Conservation (phyloP, 768 basidiomycete species). For the Russula vinacea region DNA sequence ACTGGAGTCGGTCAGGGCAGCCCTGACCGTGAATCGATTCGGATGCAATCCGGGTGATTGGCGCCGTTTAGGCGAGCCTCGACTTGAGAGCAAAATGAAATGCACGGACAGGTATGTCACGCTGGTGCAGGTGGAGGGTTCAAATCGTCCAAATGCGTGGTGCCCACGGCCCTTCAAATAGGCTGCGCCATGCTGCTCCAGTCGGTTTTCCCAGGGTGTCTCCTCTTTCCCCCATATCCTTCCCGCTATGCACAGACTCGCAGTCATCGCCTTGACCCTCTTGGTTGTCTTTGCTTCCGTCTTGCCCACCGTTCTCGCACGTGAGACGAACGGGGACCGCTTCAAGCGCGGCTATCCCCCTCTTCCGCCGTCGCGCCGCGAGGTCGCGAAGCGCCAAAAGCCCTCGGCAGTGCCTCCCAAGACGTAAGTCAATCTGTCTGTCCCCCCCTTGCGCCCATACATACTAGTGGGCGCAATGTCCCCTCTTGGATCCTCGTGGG, state of each 20-base stretch:
- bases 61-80: not conserved
- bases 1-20: not conserved
- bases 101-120: not conserved
- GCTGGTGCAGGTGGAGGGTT: not conserved
- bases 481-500: not conserved
- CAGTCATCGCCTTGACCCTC: not conserved
- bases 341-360: conserved; percentile 16
- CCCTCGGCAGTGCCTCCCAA: not conserved
- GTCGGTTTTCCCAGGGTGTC: not conserved
- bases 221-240: not conserved
- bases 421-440: not conserved
- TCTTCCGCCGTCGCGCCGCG: conserved; percentile 3
- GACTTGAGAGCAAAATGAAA: not conserved
- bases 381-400: not conserved
- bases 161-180: no score
- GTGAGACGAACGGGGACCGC: conserved; percentile 18
- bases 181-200: not conserved
- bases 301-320: not conserved
- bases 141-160: not conserved
- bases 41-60: conserved; percentile 1
- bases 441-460: not conserved
- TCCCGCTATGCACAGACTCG: conserved; percentile 3
- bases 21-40: conserved; percentile 5
- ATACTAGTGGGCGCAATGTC: not conserved
- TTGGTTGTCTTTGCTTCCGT: conserved; percentile 6